Evolutionary conservation across 2,329 filamentous ascomycete genomes (phyloP).

Genomic region (Raffaelea albimanens): DNA sequence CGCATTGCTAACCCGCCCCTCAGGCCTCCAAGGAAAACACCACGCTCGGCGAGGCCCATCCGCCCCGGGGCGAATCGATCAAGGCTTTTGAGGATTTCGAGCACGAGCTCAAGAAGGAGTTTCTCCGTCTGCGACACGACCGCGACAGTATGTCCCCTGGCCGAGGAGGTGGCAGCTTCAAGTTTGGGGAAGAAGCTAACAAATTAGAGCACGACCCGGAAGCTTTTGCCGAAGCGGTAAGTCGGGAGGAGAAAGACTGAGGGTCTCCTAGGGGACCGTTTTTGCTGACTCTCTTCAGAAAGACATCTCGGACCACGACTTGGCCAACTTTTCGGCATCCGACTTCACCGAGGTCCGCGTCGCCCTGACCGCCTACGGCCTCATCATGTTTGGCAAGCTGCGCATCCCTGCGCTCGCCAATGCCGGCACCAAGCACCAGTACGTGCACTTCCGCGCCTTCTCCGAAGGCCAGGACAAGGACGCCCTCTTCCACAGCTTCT

Average conservation of each 20-base stretch:
- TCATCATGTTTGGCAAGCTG: constrained; percentile 40
- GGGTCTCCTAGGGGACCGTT: not conserved
- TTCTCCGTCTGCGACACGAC: constrained; percentile 38
- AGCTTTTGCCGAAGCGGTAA: constrained; percentile 40
- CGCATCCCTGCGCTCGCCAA: constrained; percentile 31
- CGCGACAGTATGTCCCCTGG: constrained; percentile 31
- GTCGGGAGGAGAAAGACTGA: no score
- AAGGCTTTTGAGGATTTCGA: constrained; percentile 38
- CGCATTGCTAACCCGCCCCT: constrained; percentile 18
- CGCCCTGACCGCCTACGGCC: constrained; percentile 35
- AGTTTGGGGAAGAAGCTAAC: constrained; percentile 1
- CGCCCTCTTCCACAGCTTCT: constrained; percentile 35
- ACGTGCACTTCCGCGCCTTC: constrained; percentile 39
- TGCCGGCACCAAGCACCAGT: constrained; percentile 21
- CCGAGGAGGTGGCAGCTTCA: not conserved
- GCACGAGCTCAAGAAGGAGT: constrained; percentile 39
- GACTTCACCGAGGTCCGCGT: constrained; percentile 36
- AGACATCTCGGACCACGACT: constrained; percentile 27
- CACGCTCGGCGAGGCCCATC: constrained; percentile 36
- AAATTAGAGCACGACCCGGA: constrained; percentile 40
- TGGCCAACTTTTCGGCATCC: constrained; percentile 25
- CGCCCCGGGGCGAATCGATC: constrained; percentile 40
- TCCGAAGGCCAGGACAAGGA: constrained; percentile 29
- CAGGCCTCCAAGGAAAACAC: constrained; percentile 45
- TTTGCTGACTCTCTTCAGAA: constrained; percentile 5